Percentiles rank a stretch among this genome's conserved stretches.
phyloP scores from a whole-genome alignment of 176 grass and related monocot species.

The Typha latifolia region DNA sequence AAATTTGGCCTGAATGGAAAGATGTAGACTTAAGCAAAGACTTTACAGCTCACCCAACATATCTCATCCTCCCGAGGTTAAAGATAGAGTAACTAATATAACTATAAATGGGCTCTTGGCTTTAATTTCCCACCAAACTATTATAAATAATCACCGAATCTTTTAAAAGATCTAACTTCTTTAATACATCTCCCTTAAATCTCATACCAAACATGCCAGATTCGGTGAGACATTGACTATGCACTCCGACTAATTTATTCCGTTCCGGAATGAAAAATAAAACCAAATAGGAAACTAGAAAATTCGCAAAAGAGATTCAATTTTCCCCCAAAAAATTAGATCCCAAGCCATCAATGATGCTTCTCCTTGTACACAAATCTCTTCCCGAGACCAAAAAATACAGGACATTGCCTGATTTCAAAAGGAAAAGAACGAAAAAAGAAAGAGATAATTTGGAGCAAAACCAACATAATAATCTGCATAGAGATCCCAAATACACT shows the following conservation, averaged over 20 bases:
- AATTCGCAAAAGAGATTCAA: not conserved
- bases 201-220: slow-evolving; percentile 24
- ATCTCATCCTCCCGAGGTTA: not conserved
- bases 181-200: slow-evolving; percentile 14
- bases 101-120: not conserved
- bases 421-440: not conserved
- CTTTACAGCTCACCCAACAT: not conserved
- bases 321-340: not conserved
- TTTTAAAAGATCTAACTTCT: slow-evolving; percentile 23
- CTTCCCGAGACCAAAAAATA: no score
- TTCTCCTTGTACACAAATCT: no score
- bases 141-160: slow-evolving; percentile 22
- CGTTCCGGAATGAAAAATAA: slow-evolving; percentile 1
- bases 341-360: not conserved
- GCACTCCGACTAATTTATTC: slow-evolving; percentile 13
- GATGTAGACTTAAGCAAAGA: not conserved
- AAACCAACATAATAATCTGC: not conserved
- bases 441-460: not conserved
- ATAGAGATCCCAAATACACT: not conserved
- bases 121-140: slow-evolving; percentile 15
- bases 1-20: not conserved
- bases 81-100: not conserved
- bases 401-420: not conserved
- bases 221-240: slow-evolving; percentile 19
- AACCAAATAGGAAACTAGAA: not conserved